Evolutionary conservation across 352 stramenopile species (phyloP).

Genomic region (Pythium vanterpoolii): DNA sequence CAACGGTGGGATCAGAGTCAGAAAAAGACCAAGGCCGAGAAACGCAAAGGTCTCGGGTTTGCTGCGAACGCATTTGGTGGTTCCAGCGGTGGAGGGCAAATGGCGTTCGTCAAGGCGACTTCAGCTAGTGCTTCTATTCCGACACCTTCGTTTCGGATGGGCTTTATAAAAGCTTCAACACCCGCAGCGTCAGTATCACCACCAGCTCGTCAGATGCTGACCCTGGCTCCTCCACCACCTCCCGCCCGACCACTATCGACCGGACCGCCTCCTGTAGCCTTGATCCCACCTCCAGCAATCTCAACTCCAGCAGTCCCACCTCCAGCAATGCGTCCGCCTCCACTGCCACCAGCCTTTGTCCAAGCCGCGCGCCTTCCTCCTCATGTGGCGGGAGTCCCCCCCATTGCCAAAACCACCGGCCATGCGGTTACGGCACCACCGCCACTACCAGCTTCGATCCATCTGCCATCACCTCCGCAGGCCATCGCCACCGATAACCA

Average conservation of each 20-base stretch:
- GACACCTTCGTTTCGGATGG: conserved; percentile 15
- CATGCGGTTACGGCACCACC: background rate
- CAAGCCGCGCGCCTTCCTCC: background rate
- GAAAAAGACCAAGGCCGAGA: conserved; percentile 55
- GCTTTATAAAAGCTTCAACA: conserved; percentile 26
- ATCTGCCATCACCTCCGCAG: background rate
- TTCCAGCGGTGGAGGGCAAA: background rate
- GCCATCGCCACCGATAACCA: background rate
- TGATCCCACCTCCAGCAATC: background rate
- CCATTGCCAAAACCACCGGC: background rate
- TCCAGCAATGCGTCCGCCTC: background rate
- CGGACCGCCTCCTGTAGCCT: background rate
- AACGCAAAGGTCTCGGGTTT: conserved; percentile 74
- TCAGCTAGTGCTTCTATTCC: background rate
- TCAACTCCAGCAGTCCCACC: background rate
- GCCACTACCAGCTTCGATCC: background rate
- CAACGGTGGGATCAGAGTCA: conserved; percentile 53
- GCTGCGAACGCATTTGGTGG: conserved; percentile 6
- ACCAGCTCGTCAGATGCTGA: background rate
- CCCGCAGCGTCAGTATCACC: background rate
- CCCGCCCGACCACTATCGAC: background rate
- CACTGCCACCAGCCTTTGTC: conserved; percentile 1
- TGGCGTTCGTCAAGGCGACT: conserved; percentile 16
- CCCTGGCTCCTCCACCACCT: background rate
- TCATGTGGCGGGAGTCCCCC: background rate